phyloP scores from a whole-genome alignment of 495 filamentous ascomycete species.

The Neurospora sp. region DNA sequence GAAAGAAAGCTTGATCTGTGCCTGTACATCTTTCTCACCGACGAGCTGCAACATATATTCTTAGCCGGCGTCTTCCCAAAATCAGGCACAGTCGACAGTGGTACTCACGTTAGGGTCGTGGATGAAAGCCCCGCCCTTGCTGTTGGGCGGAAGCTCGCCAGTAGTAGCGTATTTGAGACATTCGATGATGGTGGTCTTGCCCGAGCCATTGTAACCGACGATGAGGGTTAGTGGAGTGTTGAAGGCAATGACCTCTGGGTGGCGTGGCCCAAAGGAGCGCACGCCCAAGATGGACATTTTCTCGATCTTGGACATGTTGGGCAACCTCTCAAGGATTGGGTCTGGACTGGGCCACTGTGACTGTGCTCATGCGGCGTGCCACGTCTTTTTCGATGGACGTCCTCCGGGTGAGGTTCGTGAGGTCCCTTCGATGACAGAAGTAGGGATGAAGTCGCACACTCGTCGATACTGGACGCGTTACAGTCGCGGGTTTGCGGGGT shows the following conservation, averaged over 20 bases:
- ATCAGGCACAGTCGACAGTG: not conserved
- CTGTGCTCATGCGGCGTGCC: conserved; percentile 1
- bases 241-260: conserved; percentile 77
- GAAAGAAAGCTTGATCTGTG: conserved; percentile 86
- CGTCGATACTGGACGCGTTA: not conserved
- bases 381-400: not conserved
- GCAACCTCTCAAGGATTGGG: not conserved
- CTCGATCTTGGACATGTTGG: conserved; percentile 64
- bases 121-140: conserved; percentile 88
- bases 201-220: conserved; percentile 93
- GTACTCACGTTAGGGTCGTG: conserved; percentile 73
- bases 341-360: not conserved
- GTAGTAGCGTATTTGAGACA: conserved; percentile 98
- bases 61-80: not conserved
- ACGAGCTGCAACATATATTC: conserved; percentile 42
- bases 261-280: conserved; percentile 78
- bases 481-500: not conserved
- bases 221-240: conserved; percentile 86
- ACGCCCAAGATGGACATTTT: conserved; percentile 80
- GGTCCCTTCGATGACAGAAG: not conserved
- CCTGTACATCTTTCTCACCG: conserved; percentile 82
- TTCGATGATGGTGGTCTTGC: conserved; percentile 98
- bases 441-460: not conserved
- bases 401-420: not conserved
- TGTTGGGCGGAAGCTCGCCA: conserved; percentile 87